Evolutionary conservation across 805 yeast species (phyloP).

Genomic region (Tetrapisispora phaffii): DNA sequence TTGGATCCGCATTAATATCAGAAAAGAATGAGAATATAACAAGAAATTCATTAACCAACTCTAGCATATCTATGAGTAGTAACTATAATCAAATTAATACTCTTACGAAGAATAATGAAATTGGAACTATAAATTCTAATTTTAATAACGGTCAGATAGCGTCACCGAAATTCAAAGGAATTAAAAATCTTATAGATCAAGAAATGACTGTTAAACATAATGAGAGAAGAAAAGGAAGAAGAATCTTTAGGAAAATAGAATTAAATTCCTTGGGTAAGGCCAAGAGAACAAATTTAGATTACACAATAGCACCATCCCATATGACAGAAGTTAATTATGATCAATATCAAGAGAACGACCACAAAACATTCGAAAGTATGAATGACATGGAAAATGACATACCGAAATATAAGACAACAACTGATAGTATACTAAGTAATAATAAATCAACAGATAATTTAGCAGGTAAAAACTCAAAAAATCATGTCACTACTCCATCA

Average conservation of each 20-base stretch:
- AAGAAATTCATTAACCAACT: background rate
- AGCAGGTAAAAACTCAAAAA: background rate
- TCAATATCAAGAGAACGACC: background rate
- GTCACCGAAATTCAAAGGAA: conserved; percentile 13
- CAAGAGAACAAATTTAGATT: conserved; percentile 17
- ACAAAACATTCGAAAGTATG: background rate
- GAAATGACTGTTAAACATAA: conserved; percentile 18
- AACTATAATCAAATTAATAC: background rate
- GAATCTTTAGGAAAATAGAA: conserved; percentile 21
- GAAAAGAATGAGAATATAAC: conserved; percentile 3
- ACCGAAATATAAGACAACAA: background rate
- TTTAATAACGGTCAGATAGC: conserved; percentile 7
- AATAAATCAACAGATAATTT: background rate
- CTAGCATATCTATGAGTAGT: background rate
- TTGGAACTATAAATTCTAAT: background rate
- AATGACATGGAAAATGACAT: background rate
- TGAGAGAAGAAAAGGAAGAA: conserved; percentile 20
- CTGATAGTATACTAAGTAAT: background rate
- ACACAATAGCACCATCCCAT: background rate
- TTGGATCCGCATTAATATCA: conserved; percentile 25
- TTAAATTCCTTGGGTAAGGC: conserved; percentile 26
- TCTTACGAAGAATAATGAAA: background rate
- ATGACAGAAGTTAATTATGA: background rate
- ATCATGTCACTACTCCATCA: conserved; percentile 1
- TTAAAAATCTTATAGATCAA: conserved; percentile 22